These are phyloP conservation scores for Boletus smithii DNA, from an alignment of 1,284 basidiomycete species.

Conservation along the genomic window DNA sequence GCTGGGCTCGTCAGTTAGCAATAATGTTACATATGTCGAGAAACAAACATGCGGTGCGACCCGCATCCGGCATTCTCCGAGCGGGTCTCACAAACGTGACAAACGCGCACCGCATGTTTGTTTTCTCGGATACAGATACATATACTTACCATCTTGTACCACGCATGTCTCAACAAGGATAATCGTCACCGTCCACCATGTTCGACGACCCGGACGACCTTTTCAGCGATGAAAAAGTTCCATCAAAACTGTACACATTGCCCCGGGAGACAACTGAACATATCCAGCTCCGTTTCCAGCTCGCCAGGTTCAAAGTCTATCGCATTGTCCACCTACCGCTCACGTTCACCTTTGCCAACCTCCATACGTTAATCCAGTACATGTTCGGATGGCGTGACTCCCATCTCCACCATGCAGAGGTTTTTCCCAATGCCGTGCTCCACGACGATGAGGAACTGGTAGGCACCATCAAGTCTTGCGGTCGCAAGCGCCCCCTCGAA, in stretches of 20 bases:
- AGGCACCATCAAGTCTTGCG: constrained; percentile 34
- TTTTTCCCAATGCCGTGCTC: constrained; percentile 28
- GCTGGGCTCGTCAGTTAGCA: too few species aligned
- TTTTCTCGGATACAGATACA: too few species aligned
- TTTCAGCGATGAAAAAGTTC: background rate
- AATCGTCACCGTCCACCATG: constrained; percentile 9
- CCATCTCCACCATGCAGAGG: constrained; percentile 29
- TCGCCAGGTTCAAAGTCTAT: constrained; percentile 32
- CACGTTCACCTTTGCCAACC: constrained; percentile 37
- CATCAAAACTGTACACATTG: constrained; percentile 4
- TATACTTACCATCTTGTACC: too few species aligned
- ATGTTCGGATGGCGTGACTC: constrained; percentile 37
- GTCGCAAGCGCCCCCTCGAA: constrained; percentile 22
- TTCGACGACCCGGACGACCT: background rate
- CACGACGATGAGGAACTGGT: constrained; percentile 14
- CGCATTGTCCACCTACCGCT: constrained; percentile 32
- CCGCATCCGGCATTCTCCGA: too few species aligned
- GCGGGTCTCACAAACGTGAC: too few species aligned
- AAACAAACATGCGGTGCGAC: too few species aligned
- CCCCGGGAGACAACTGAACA: constrained; percentile 22
- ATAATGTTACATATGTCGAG: too few species aligned
- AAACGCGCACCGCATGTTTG: too few species aligned
- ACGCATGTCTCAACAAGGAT: too few species aligned
- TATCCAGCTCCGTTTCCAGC: constrained; percentile 35
- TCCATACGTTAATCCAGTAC: constrained; percentile 35